phyloP scores from a whole-genome alignment of 2,329 filamentous ascomycete species.

The Magnaporthiopsis poae region DNA sequence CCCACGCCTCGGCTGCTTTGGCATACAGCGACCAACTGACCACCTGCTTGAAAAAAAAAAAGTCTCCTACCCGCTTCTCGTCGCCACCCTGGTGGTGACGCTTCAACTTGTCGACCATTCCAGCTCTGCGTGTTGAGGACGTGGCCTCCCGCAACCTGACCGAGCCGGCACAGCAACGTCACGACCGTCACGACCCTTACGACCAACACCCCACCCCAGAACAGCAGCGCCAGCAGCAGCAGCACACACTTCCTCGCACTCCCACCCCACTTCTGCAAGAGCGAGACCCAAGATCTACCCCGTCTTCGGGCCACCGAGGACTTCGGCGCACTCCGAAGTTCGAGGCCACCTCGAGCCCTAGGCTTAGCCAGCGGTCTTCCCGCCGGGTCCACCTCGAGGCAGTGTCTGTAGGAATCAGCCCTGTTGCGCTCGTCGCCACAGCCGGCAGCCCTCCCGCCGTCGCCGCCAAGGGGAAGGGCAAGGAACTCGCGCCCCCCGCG shows the following conservation, averaged over 20 bases:
- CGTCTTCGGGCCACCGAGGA: slow-evolving; percentile 33
- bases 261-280: slow-evolving; percentile 22
- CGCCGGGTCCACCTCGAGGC: slow-evolving; percentile 35
- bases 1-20: neutral
- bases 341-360: slow-evolving; percentile 31
- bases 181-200: slow-evolving; percentile 48
- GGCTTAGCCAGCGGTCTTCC: slow-evolving; percentile 19
- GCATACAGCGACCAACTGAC: neutral
- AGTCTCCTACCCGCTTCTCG: slow-evolving; percentile 8
- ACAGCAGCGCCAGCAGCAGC: slow-evolving; percentile 28
- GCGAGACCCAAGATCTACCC: slow-evolving; percentile 30
- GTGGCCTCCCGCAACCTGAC: slow-evolving; percentile 36
- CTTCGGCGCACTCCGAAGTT: slow-evolving; percentile 46
- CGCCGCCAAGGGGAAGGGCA: slow-evolving; percentile 4
- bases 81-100: slow-evolving; percentile 21
- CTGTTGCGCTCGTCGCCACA: slow-evolving; percentile 28
- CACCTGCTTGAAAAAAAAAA: neutral
- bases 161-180: slow-evolving; percentile 29
- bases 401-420: slow-evolving; percentile 38
- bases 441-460: slow-evolving; percentile 17
- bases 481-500: slow-evolving; percentile 10
- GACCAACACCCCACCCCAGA: slow-evolving; percentile 30
- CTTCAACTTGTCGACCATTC: slow-evolving; percentile 39
- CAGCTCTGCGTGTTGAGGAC: slow-evolving; percentile 24
- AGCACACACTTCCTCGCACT: slow-evolving; percentile 26